Conservation (phyloP, 352 stramenopile species). For the Poterioochromonas sp. region DNA sequence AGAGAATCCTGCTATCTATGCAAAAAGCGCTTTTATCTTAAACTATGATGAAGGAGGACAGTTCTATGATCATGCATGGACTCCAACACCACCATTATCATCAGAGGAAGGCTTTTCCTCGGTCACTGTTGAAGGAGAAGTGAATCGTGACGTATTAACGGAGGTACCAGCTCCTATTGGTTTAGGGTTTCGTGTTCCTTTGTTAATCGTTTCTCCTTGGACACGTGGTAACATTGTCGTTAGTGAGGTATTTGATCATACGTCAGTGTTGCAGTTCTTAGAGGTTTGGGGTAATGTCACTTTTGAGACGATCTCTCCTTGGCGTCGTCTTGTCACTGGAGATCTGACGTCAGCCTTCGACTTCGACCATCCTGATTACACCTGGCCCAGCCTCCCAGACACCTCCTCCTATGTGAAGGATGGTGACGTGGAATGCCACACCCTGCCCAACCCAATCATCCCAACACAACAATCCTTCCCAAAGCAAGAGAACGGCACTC, state of each 20-base stretch:
- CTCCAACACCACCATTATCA: slow-evolving; percentile 29
- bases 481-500: slow-evolving; percentile 20
- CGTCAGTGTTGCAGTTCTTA: slow-evolving; percentile 32
- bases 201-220: slow-evolving; percentile 27
- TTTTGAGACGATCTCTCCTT: slow-evolving; percentile 28
- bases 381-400: slow-evolving; percentile 30
- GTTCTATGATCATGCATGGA: slow-evolving; percentile 36
- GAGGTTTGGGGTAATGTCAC: slow-evolving; percentile 16
- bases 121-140: slow-evolving; percentile 28
- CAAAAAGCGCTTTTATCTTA: slow-evolving; percentile 25
- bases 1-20: slow-evolving; percentile 15
- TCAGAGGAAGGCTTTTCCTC: slow-evolving; percentile 13
- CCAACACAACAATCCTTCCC: slow-evolving; percentile 30
- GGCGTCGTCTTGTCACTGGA: slow-evolving; percentile 29
- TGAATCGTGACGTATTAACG: slow-evolving; percentile 18
- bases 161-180: slow-evolving; percentile 20
- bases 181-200: slow-evolving; percentile 33
- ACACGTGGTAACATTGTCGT: slow-evolving; percentile 33
- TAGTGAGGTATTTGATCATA: slow-evolving; percentile 32
- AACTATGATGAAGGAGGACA: slow-evolving; percentile 38
- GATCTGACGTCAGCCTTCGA: slow-evolving; percentile 29
- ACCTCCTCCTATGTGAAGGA: slow-evolving; percentile 33
- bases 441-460: slow-evolving; percentile 27
- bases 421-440: slow-evolving; percentile 34
- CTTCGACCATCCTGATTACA: slow-evolving; percentile 33